Evolutionary conservation across 1,139 yeast species (phyloP), one percentile per base, ranked within the genome.

Genomic region (Debaryomycetaceae sp.): DNA sequence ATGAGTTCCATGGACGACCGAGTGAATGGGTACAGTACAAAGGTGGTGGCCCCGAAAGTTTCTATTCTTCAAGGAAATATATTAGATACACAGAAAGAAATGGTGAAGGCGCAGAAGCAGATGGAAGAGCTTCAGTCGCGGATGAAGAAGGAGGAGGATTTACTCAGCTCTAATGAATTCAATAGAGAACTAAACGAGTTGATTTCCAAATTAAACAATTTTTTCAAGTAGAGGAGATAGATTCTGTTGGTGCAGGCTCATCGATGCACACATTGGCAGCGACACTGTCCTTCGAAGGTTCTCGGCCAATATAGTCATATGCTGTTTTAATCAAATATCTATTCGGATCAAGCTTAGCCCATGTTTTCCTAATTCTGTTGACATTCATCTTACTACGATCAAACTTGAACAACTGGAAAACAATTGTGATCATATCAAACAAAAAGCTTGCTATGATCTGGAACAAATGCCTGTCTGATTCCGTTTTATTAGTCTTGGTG

Each of bases 321-420:
- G 75, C 73, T 39, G 53, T 56, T 40, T 68, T 65, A 46, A 72
- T 73, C 43, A 68, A 64, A 24, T 62, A 59, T 44, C 77, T 55
- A 44, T 69, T 68, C 1, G 80, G 80, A 54, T 76, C 81, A 40
- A 76, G 60, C 54, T 67, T 69, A 5, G 56, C 59, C 77, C 80
- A 77, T 6, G 68, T 60, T 31, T 61, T 56, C 48, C 77, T 58
- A 41, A 76, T 71, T 45, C 81, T 57, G 46, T 75, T 76, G 47
- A 71, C 57, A 52, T 77, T 71, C 75, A 76, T 66, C 38, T 69
- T 65, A 27, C 72, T 61, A 41, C 72, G 59, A 50, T 66, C 75
- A 50, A 66, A 71, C 42, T 59, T 63, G 57, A 65, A 64, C 35
- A 68, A 50, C 39, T 60, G 68, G 46, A 68, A 65, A 14, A 72